phyloP scores from a whole-genome alignment of 2,329 filamentous ascomycete species.

The Diplodia corticola region DNA sequence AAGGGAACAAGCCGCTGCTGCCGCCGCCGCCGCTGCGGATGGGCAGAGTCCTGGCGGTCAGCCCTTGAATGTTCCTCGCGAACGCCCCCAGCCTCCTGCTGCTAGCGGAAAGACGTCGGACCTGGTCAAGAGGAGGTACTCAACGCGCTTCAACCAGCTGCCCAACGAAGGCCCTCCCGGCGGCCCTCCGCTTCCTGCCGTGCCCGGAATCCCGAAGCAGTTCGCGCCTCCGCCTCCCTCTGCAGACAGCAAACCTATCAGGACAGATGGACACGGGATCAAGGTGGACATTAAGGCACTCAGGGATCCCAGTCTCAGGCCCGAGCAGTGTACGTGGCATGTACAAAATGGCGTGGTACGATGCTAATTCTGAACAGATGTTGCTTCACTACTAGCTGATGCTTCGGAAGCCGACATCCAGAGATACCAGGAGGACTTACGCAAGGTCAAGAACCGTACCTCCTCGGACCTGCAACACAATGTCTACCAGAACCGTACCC shows the following conservation, averaged over 20 bases:
- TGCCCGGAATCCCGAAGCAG: constrained; percentile 63
- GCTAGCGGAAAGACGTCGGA: constrained; percentile 63
- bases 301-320: constrained; percentile 73
- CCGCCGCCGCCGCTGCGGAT: background rate
- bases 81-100: constrained; percentile 47
- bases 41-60: constrained; percentile 27
- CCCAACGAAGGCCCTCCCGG: constrained; percentile 65
- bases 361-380: constrained; percentile 47
- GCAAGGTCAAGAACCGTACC: constrained; percentile 74
- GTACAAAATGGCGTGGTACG: constrained; percentile 28
- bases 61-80: constrained; percentile 34
- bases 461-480: constrained; percentile 88
- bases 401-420: constrained; percentile 85
- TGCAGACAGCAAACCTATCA: constrained; percentile 50
- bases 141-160: constrained; percentile 81
- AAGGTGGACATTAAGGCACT: constrained; percentile 75
- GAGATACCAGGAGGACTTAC: constrained; percentile 74
- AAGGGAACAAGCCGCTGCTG: background rate
- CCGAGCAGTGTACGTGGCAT: constrained; percentile 69
- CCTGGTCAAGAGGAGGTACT: constrained; percentile 91
- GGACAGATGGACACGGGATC: constrained; percentile 56
- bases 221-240: constrained; percentile 54
- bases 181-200: constrained; percentile 62
- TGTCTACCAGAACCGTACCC: constrained; percentile 93
- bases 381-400: constrained; percentile 72